These are phyloP conservation scores for Paxillus rubicundulus DNA, from an alignment of 768 basidiomycete genomes.

Conservation along the genomic window DNA sequence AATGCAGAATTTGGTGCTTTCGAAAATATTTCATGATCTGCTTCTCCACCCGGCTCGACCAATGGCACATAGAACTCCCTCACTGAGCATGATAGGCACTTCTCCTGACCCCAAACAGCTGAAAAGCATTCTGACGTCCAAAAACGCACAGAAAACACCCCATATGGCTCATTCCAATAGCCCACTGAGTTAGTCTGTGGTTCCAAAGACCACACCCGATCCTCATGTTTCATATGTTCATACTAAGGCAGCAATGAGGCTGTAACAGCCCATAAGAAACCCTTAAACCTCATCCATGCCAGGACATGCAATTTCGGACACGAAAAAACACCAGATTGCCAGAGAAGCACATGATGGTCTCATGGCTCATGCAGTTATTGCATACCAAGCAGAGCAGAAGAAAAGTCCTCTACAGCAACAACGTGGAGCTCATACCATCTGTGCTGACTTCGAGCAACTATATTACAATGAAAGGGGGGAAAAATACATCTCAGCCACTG, in stretches of 20 bases:
- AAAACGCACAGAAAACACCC: neutral
- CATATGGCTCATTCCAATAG: neutral
- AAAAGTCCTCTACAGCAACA: no score
- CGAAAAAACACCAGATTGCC: constrained; percentile 10
- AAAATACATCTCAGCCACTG: no score
- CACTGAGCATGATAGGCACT: neutral
- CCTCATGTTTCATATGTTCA: neutral
- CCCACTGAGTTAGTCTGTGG: neutral
- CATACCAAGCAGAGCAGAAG: neutral
- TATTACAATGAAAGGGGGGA: no score
- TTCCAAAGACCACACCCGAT: neutral
- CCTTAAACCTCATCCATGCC: neutral
- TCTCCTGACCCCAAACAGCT: neutral
- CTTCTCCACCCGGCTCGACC: neutral
- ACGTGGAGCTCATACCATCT: no score
- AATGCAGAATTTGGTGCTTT: neutral
- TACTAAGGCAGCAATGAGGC: neutral
- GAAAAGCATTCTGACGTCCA: neutral
- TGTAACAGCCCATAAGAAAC: neutral
- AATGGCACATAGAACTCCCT: neutral
- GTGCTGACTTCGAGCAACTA: no score
- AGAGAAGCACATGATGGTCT: constrained; percentile 13
- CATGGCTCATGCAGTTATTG: neutral
- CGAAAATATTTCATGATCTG: no score
- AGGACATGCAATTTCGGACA: constrained; percentile 11